phyloP scores from a whole-genome alignment of 2,329 filamentous ascomycete species.

The Fusarium nelsonii region DNA sequence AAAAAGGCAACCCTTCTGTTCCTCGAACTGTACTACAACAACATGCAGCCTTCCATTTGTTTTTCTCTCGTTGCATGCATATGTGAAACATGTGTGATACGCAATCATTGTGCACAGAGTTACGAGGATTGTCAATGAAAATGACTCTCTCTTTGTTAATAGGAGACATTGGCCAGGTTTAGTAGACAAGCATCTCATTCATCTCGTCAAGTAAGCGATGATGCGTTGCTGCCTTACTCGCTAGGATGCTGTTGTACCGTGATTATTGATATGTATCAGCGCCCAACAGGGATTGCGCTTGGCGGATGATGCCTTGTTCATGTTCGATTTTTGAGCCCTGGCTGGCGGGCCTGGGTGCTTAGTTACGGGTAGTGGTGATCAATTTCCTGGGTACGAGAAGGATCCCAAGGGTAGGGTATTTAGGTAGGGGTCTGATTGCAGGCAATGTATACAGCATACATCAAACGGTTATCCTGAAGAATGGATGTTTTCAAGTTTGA shows the following conservation, averaged over 20 bases:
- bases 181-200: conserved; percentile 2
- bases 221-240: conserved; percentile 36
- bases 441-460: not conserved
- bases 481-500: not conserved
- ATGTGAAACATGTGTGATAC: conserved; percentile 27
- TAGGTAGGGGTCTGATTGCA: no score
- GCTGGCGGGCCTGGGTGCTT: not conserved
- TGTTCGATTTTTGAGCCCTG: not conserved
- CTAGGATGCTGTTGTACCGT: conserved; percentile 3
- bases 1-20: not conserved
- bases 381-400: conserved; percentile 1
- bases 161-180: no score
- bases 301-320: conserved; percentile 1
- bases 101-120: conserved; percentile 15
- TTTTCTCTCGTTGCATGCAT: conserved; percentile 11
- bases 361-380: conserved; percentile 17
- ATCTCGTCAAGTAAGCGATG: conserved; percentile 4
- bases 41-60: conserved; percentile 13
- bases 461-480: conserved; percentile 6
- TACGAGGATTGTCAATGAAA: not conserved
- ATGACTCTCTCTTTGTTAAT: not conserved
- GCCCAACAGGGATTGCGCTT: conserved; percentile 15
- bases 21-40: conserved; percentile 1
- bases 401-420: not conserved
- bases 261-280: not conserved